Evolutionary conservation across 2,329 filamentous ascomycete species (phyloP), one percentile per base, ranked within the genome.

Genomic region (Fusarium udum): DNA sequence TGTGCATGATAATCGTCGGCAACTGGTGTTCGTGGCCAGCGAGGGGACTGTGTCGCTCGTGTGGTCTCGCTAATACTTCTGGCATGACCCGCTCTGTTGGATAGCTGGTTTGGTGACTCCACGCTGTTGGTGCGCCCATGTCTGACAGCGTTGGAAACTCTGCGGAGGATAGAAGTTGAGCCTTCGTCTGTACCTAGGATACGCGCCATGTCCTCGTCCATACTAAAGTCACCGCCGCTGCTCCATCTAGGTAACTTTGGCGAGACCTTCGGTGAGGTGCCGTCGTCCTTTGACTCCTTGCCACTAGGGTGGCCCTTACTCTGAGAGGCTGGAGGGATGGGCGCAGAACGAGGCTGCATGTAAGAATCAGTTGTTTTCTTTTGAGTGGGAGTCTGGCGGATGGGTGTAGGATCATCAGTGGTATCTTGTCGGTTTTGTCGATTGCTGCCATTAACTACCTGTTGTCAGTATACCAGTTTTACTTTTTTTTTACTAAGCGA

Each of bases 181-280:
- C 88, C 87, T 79, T 95, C 93, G 68, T 95, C 94, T 26, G 90
- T 91, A 45, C 91, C 92, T 67, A 97, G 86, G 65, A 98, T 95
- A 64, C 95, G 92, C 61, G 93, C 93, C 90, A 98, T 94, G 79
- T 98, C 96, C 81, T 98, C 95, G 74, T 98, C 95, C 92, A 97
- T 91, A 67, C 93, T 96, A 79, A 98, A 96, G 74, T 97, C 95
- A 61, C 92, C 94, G 59, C 93, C 94, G 48, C 89, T 88, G 81
- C 92, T 97, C 89, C 89, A 93, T 78, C 92, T 88, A 73, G 92
- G 90, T 71, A 94, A 84, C 76, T 91, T 91, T 15, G 92, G 91
- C 15, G 92, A 93, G 43, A 82, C 82, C 74, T 89, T 88, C 72
- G 81, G 84, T 68, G 81, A 87, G 77, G 69, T 75, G 43, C 75